A percentile compares a stretch with the other conserved stretches of the same genome.
These are phyloP conservation scores for Naganishia albida DNA, from an alignment of 1,284 basidiomycete genomes.

Conservation along the genomic window DNA sequence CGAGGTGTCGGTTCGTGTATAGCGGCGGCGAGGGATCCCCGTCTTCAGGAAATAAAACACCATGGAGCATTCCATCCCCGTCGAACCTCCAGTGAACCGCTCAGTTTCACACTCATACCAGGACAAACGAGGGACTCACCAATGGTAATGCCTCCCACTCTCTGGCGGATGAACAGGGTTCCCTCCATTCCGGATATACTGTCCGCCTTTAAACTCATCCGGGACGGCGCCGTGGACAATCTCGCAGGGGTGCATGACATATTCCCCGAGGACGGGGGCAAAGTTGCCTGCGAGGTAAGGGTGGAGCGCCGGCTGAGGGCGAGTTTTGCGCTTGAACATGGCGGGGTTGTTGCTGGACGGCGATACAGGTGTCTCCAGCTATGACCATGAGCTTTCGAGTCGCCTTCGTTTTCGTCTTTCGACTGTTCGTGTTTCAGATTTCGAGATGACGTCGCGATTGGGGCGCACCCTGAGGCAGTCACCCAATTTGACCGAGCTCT, in stretches of 20 bases:
- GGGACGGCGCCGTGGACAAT: constrained; percentile 43
- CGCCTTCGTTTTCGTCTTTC: too few species aligned
- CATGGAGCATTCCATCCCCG: constrained; percentile 58
- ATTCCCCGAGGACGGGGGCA: constrained; percentile 45
- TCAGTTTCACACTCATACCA: background rate
- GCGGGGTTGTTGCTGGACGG: background rate
- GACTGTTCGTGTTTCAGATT: too few species aligned
- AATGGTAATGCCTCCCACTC: constrained; percentile 48
- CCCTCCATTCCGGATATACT: constrained; percentile 58
- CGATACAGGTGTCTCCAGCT: too few species aligned
- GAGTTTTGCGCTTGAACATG: constrained; percentile 14
- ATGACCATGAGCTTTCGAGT: too few species aligned
- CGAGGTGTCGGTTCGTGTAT: constrained; percentile 46
- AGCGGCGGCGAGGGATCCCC: constrained; percentile 30
- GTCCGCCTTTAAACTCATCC: constrained; percentile 44
- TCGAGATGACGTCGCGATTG: too few species aligned
- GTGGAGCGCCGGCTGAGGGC: constrained; percentile 32
- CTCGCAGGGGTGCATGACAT: constrained; percentile 41
- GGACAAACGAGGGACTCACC: constrained; percentile 34
- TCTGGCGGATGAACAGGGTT: constrained; percentile 54
- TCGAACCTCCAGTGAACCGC: constrained; percentile 45
- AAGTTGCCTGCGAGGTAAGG: constrained; percentile 49
- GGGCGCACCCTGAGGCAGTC: too few species aligned
- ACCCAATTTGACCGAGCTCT: too few species aligned
- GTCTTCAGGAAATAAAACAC: constrained; percentile 53